Conservation (phyloP, 768 basidiomycete genomes). For the Coprinopsis strossmayeri region DNA sequence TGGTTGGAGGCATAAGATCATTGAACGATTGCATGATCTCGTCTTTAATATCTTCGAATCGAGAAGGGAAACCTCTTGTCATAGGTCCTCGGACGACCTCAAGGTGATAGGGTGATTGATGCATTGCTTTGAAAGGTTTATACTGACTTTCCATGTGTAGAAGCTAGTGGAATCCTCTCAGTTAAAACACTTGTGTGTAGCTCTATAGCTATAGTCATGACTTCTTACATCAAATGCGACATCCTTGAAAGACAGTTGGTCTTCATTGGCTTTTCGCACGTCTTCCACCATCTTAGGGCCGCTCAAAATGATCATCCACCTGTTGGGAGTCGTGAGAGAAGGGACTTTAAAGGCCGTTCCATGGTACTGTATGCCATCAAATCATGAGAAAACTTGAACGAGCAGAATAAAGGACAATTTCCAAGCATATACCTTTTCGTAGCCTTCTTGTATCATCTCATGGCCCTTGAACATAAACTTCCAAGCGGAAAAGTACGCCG, state of each 20-base stretch:
- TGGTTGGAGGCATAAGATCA: conserved; percentile 27
- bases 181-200: not conserved
- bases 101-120: conserved; percentile 24
- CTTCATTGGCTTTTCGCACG: conserved; percentile 30
- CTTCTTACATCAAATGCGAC: conserved; percentile 27
- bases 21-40: conserved; percentile 37
- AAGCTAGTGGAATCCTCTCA: conserved; percentile 17
- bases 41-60: conserved; percentile 34
- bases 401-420: not conserved
- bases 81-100: conserved; percentile 24
- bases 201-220: not conserved
- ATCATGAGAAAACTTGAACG: not conserved
- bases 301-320: conserved; percentile 35
- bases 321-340: conserved; percentile 3
- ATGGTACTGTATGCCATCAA: conserved; percentile 12
- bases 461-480: conserved; percentile 6
- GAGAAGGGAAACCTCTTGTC: conserved; percentile 29
- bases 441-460: conserved; percentile 12
- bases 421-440: conserved; percentile 7
- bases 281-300: conserved; percentile 29
- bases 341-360: conserved; percentile 22
- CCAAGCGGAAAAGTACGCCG: conserved; percentile 11
- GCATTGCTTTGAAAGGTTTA: conserved; percentile 20
- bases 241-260: conserved; percentile 27
- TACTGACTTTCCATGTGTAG: conserved; percentile 33